phyloP scores from a whole-genome alignment of 768 basidiomycete species.

The Boletus patriciae region DNA sequence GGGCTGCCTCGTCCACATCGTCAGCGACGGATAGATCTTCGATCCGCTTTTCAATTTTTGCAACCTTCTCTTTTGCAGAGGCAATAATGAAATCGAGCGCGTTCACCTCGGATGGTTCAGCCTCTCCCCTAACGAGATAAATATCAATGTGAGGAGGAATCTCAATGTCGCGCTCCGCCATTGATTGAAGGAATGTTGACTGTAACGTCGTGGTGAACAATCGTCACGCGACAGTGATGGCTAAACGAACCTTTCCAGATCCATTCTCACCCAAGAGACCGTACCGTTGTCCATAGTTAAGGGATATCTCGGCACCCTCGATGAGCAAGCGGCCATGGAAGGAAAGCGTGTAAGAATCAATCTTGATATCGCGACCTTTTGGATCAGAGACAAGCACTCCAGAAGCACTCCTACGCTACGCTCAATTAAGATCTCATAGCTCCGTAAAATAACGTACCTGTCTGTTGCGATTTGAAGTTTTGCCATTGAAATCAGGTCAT shows the following conservation, averaged over 20 bases:
- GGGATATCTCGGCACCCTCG: conserved; percentile 62
- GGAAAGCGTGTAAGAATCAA: conserved; percentile 91
- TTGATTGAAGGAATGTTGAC: conserved; percentile 95
- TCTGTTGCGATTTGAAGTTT: conserved; percentile 90
- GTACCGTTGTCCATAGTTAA: conserved; percentile 91
- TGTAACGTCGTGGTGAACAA: conserved; percentile 31
- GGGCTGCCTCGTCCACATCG: conserved; percentile 80
- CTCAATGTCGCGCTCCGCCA: conserved; percentile 92
- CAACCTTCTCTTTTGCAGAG: conserved; percentile 91
- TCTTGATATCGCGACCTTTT: conserved; percentile 96
- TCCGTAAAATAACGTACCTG: conserved; percentile 48
- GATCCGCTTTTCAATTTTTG: conserved; percentile 87
- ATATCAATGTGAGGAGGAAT: conserved; percentile 97
- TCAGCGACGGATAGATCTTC: conserved; percentile 93
- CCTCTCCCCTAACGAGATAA: conserved; percentile 94
- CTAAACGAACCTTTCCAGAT: conserved; percentile 83
- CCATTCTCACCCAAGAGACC: conserved; percentile 97
- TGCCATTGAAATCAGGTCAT: conserved; percentile 83
- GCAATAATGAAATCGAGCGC: conserved; percentile 97
- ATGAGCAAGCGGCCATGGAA: conserved; percentile 93
- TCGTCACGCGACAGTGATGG: conserved; percentile 6
- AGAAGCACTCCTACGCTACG: conserved; percentile 66
- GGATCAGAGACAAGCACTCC: conserved; percentile 92
- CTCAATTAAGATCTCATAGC: conserved; percentile 1
- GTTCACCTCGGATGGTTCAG: conserved; percentile 91